Percentiles rank a stretch among this genome's conserved stretches.
phyloP scores from a whole-genome alignment of 2,329 filamentous ascomycete species.

The Venturia aucupariae region DNA sequence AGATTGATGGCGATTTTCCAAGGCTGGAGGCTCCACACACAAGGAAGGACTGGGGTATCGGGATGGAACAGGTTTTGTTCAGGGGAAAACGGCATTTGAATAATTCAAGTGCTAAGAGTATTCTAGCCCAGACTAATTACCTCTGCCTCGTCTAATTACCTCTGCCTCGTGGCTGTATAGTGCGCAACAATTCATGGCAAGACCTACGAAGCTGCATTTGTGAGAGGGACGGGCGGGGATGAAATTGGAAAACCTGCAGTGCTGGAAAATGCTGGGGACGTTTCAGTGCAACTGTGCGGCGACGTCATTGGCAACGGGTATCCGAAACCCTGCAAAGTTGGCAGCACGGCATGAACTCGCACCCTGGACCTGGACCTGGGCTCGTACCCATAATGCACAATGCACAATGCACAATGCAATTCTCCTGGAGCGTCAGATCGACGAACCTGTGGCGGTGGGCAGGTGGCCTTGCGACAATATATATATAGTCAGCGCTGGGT shows the following conservation, averaged over 20 bases:
- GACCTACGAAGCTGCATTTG: not conserved
- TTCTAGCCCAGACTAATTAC: too few species aligned
- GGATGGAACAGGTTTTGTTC: not conserved
- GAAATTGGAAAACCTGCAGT: not conserved
- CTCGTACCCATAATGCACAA: not conserved
- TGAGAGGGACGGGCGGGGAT: too few species aligned
- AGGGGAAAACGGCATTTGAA: not conserved
- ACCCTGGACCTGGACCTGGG: too few species aligned
- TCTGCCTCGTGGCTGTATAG: not conserved
- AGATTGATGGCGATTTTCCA: not conserved
- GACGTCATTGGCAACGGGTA: conserved; percentile 6
- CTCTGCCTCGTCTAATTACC: too few species aligned
- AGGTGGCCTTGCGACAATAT: not conserved
- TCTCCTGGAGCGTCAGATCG: not conserved
- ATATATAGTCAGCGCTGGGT: not conserved
- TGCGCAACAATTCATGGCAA: not conserved
- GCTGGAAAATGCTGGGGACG: not conserved
- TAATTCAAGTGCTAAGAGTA: too few species aligned
- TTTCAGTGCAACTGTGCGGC: not conserved
- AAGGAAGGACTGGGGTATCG: not conserved
- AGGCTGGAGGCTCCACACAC: not conserved
- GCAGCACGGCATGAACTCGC: not conserved
- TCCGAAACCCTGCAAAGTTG: not conserved
- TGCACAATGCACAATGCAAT: too few species aligned
- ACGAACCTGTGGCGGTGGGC: not conserved